Percentiles rank a stretch among this genome's conserved stretches.
These are phyloP conservation scores for Lithospermum erythrorhizon DNA, from an alignment of 257 asterid genomes.

Conservation along the genomic window DNA sequence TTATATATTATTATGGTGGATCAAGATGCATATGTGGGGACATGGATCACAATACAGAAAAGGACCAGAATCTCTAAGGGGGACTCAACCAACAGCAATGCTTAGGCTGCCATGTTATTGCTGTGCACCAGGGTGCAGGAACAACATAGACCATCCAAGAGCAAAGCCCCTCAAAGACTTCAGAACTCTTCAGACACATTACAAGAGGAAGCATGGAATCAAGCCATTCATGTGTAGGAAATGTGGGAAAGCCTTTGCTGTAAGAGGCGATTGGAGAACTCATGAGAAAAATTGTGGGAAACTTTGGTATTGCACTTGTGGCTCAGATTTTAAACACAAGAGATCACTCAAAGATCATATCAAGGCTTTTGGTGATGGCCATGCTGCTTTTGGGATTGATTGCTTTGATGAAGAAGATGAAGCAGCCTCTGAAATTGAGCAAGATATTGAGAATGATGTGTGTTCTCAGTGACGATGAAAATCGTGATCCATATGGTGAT, in stretches of 20 bases:
- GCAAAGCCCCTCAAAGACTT: slow-evolving; percentile 38
- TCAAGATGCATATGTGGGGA: slow-evolving; percentile 50
- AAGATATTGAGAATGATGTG: slow-evolving; percentile 18
- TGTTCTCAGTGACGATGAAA: slow-evolving; percentile 15
- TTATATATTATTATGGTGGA: neutral
- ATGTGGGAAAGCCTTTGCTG: slow-evolving; percentile 41
- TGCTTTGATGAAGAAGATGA: slow-evolving; percentile 37
- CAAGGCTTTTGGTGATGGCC: slow-evolving; percentile 37
- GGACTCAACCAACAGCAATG: slow-evolving; percentile 45
- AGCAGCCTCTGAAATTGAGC: slow-evolving; percentile 38
- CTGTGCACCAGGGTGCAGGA: slow-evolving; percentile 37
- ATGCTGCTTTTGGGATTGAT: slow-evolving; percentile 33
- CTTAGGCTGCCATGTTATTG: slow-evolving; percentile 39
- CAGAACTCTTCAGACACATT: slow-evolving; percentile 39
- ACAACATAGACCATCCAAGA: slow-evolving; percentile 40
- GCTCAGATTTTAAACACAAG: slow-evolving; percentile 41
- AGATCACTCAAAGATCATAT: slow-evolving; percentile 43
- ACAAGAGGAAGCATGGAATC: slow-evolving; percentile 37
- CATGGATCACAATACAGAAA: slow-evolving; percentile 43
- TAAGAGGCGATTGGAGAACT: slow-evolving; percentile 45
- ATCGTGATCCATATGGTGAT: no score
- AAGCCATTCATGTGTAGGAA: slow-evolving; percentile 40
- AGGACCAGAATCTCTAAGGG: slow-evolving; percentile 41
- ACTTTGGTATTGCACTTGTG: slow-evolving; percentile 44
- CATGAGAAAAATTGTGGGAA: slow-evolving; percentile 45